These are phyloP conservation scores for Vicia sativa DNA, from an alignment of 306 rosid genomes.

Conservation along the genomic window DNA sequence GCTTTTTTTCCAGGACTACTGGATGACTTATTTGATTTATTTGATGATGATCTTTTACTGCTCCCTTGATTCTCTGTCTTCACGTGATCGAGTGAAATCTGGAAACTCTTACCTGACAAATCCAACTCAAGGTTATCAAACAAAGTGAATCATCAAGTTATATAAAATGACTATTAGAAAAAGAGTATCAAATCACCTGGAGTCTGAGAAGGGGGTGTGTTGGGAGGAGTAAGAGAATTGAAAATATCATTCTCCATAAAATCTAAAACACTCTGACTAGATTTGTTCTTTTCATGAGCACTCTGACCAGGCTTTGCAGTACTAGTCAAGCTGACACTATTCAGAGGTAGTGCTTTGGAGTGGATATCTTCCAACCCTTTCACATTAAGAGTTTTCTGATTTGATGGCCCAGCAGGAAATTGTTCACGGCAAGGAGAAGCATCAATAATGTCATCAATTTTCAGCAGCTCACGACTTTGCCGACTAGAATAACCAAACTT, in stretches of 20 bases:
- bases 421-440: slow-evolving; percentile 28
- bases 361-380: slow-evolving; percentile 19
- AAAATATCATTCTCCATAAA: slow-evolving; percentile 38
- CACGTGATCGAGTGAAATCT: slow-evolving; percentile 47
- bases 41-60: slow-evolving; percentile 39
- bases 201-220: slow-evolving; percentile 51
- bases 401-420: slow-evolving; percentile 15
- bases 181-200: slow-evolving; percentile 54
- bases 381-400: slow-evolving; percentile 18
- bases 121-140: slow-evolving; percentile 36
- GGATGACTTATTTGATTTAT: slow-evolving; percentile 39
- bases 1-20: slow-evolving; percentile 47
- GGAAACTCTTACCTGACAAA: slow-evolving; percentile 46
- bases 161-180: neutral
- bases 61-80: slow-evolving; percentile 42
- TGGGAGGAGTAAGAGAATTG: slow-evolving; percentile 59
- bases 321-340: neutral
- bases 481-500: slow-evolving; percentile 17
- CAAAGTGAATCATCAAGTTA: neutral
- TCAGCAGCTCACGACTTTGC: slow-evolving; percentile 22
- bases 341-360: slow-evolving; percentile 24
- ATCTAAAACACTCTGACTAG: slow-evolving; percentile 25
- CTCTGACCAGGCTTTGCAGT: slow-evolving; percentile 9
- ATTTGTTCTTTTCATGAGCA: slow-evolving; percentile 19
- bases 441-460: slow-evolving; percentile 33